Base-by-base conservation (phyloP, 2,329 filamentous ascomycete species). In the Tricladium varicosporioides region DNA sequence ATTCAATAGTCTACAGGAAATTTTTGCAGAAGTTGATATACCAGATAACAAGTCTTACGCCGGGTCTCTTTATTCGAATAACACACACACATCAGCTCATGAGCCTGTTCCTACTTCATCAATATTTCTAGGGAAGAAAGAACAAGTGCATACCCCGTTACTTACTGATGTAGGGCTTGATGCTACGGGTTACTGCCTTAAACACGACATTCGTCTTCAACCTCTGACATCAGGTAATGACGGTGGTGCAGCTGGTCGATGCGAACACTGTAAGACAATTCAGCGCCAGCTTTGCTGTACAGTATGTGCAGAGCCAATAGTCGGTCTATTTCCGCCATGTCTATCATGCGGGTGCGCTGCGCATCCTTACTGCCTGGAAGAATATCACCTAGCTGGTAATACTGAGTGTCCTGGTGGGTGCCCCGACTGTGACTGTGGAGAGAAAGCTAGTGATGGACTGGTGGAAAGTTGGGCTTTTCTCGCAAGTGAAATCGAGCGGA, bases 171-270 rank as follows among this genome's bases (percentile, higher is more conserved):
- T 80, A 15, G 84, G 84, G 2, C 76, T 88, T 8, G 84, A 87
- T 63, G 79, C 86, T 2, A 83, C 80, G 0, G 85, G 84, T 40
- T 77, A 86, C 51, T 88, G 85, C 63, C 80, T 80, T 52, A 74
- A 82, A 16, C 84, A 87, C 65, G 84, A 87, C 64, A 80, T 75
- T 11, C 84, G 85, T 59, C 76, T 87, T 0, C 82, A 87, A 57
- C 82, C 84, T 1, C 70, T 83, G 7, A 75, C 78, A 27, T 72
- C 7, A 56, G 68, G 47, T 66, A 73, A 53, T 63, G 64, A 32
- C 56, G 48, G 54, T 59, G 79, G 80, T 22, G 78, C 80, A 27
- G 73, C 81, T 16, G 77, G 82, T 49, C 71, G 73, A 11, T 77
- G 75, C 60, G 73, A 76, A 49, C 72, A 73, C 27, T 87, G 84